These are phyloP conservation scores for Trifolium dubium DNA, from an alignment of 306 rosid genomes.

Conservation along the genomic window DNA sequence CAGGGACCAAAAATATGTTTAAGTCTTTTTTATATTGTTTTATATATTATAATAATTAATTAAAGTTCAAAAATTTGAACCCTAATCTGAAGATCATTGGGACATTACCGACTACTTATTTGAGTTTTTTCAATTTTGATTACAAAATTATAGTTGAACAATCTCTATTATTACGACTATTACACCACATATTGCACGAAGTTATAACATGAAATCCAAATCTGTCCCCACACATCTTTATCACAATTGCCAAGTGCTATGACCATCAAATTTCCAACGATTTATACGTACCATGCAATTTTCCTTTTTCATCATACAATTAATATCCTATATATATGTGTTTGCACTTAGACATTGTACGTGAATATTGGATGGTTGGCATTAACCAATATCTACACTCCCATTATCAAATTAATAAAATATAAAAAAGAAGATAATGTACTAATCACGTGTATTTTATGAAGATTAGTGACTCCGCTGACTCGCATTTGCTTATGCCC, in stretches of 20 bases:
- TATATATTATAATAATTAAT: too few relatives aligned
- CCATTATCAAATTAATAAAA: too few relatives aligned
- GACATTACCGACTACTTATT: too few relatives aligned
- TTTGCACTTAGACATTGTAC: conserved; percentile 6
- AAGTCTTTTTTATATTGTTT: too few relatives aligned
- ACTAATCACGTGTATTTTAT: conserved; percentile 30
- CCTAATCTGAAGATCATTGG: too few relatives aligned
- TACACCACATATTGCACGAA: too few relatives aligned
- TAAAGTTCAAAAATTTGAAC: too few relatives aligned
- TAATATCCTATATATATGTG: not conserved
- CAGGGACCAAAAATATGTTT: too few relatives aligned
- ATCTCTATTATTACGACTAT: too few relatives aligned
- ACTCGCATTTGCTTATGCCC: conserved; percentile 45
- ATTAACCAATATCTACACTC: not conserved
- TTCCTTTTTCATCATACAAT: conserved; percentile 19
- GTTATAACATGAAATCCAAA: too few relatives aligned
- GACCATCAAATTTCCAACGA: conserved; percentile 44
- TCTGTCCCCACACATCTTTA: conserved; percentile 15
- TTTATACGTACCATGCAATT: conserved; percentile 19
- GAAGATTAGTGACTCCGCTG: conserved; percentile 46
- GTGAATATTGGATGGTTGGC: conserved; percentile 25
- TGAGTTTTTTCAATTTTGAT: too few relatives aligned
- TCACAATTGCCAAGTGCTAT: conserved; percentile 37
- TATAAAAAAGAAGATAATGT: not conserved
- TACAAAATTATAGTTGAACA: too few relatives aligned